phyloP scores from a whole-genome alignment of 345 rosid species.

The Moricandia moricandioides region DNA sequence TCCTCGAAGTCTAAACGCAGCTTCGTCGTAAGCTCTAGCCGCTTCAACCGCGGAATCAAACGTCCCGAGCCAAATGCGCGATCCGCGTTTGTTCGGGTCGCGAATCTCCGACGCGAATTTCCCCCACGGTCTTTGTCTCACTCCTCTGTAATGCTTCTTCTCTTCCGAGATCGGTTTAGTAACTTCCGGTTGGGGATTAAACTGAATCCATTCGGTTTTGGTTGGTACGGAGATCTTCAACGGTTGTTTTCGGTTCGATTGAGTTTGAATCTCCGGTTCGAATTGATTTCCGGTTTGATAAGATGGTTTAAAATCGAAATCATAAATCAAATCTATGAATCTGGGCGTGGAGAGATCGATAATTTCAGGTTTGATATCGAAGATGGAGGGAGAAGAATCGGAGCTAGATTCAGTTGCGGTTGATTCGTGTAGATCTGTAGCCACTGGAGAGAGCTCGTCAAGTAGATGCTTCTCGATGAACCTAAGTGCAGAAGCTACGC shows the following conservation, averaged over 20 bases:
- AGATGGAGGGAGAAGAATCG: conserved; percentile 19
- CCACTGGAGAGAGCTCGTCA: conserved; percentile 44
- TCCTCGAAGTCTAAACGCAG: conserved; percentile 79
- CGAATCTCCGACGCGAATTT: conserved; percentile 96
- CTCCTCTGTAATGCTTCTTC: conserved; percentile 75
- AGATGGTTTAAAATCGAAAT: background rate
- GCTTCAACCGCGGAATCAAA: conserved; percentile 70
- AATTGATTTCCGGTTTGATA: background rate
- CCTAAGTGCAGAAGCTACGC: conserved; percentile 48
- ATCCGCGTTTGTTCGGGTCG: conserved; percentile 70
- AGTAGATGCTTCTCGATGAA: conserved; percentile 57
- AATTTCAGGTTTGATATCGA: conserved; percentile 44
- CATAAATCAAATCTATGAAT: background rate
- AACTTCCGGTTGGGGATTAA: conserved; percentile 30
- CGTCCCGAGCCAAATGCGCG: conserved; percentile 89
- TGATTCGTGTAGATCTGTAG: conserved; percentile 8
- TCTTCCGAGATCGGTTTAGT: conserved; percentile 23
- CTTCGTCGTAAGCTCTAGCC: conserved; percentile 79
- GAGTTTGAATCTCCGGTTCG: conserved; percentile 1
- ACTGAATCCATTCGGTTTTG: conserved; percentile 52
- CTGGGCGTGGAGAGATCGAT: conserved; percentile 43
- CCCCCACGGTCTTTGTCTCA: conserved; percentile 91
- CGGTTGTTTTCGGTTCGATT: conserved; percentile 42
- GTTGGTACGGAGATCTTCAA: conserved; percentile 52
- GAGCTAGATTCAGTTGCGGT: conserved; percentile 24